phyloP scores from a whole-genome alignment of 768 basidiomycete species.

The Leccinum ochraceum region DNA sequence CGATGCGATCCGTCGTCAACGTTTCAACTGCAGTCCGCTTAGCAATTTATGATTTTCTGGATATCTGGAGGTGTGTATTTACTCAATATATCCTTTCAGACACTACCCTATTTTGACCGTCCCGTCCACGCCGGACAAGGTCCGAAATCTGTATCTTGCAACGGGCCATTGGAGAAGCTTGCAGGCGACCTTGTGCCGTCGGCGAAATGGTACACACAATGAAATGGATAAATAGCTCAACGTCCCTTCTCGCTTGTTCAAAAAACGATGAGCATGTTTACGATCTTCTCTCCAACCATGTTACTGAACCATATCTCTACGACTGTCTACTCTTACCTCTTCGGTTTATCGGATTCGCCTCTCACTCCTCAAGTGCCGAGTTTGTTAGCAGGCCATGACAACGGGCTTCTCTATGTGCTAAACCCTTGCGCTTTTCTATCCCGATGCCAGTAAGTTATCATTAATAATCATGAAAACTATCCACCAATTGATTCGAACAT shows the following conservation, averaged over 20 bases:
- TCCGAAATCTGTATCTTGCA: neutral
- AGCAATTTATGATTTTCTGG: too few relatives aligned
- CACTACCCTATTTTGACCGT: neutral
- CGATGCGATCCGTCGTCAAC: too few relatives aligned
- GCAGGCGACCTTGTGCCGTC: too few relatives aligned
- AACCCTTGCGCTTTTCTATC: conserved; percentile 7
- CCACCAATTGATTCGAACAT: conserved; percentile 1
- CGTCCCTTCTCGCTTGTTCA: neutral
- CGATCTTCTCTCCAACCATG: too few relatives aligned
- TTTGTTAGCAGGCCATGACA: conserved; percentile 20
- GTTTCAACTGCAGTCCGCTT: too few relatives aligned
- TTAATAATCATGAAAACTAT: neutral
- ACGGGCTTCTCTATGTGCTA: conserved; percentile 13
- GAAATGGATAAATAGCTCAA: neutral
- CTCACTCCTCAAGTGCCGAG: conserved; percentile 7
- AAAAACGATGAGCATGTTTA: neutral
- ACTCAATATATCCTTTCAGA: neutral
- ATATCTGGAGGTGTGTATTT: too few relatives aligned
- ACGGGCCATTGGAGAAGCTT: too few relatives aligned
- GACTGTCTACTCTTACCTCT: neutral
- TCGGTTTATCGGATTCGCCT: neutral
- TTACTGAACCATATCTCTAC: neutral
- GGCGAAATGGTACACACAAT: too few relatives aligned
- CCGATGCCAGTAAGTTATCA: conserved; percentile 25
- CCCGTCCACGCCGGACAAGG: neutral